These are phyloP conservation scores for Seiridium unicorne DNA, from an alignment of 2,329 filamentous ascomycete genomes.

Conservation along the genomic window DNA sequence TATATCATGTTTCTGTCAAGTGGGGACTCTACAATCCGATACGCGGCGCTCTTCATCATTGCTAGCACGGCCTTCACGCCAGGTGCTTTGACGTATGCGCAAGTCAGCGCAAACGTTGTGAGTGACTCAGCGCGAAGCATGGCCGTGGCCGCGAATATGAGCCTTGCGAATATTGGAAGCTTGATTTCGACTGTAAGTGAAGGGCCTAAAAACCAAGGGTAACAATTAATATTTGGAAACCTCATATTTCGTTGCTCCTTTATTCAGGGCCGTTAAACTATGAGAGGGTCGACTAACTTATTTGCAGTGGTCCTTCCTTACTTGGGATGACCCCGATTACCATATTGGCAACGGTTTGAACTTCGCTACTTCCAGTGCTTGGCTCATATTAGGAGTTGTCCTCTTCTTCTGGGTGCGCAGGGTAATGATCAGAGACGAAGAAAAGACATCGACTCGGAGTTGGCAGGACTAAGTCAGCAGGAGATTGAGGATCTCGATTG, in stretches of 20 bases:
- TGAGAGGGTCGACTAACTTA: not conserved
- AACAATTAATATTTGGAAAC: too few relatives aligned
- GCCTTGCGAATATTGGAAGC: constrained; percentile 70
- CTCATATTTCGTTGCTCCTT: too few relatives aligned
- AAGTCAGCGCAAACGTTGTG: constrained; percentile 63
- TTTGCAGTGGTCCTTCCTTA: constrained; percentile 57
- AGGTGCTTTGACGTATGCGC: constrained; percentile 61
- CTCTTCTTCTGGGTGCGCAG: constrained; percentile 57
- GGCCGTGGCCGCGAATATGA: constrained; percentile 53
- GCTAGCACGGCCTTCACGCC: constrained; percentile 58
- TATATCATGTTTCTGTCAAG: constrained; percentile 64
- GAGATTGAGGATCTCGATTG: constrained; percentile 58
- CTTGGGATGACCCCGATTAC: constrained; percentile 63
- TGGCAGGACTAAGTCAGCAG: constrained; percentile 46
- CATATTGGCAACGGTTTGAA: constrained; percentile 71
- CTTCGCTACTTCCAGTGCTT: constrained; percentile 52
- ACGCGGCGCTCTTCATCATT: constrained; percentile 64
- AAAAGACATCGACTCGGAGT: constrained; percentile 47
- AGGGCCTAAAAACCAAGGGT: not conserved
- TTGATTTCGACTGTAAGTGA: constrained; percentile 49
- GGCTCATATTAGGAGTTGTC: constrained; percentile 45
- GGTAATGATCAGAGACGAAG: constrained; percentile 54
- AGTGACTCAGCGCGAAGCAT: constrained; percentile 63
- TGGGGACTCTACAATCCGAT: constrained; percentile 44
- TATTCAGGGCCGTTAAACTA: too few relatives aligned